Base-by-base conservation (phyloP, 306 rosid species). In the Oxytropis ochrocephala region DNA sequence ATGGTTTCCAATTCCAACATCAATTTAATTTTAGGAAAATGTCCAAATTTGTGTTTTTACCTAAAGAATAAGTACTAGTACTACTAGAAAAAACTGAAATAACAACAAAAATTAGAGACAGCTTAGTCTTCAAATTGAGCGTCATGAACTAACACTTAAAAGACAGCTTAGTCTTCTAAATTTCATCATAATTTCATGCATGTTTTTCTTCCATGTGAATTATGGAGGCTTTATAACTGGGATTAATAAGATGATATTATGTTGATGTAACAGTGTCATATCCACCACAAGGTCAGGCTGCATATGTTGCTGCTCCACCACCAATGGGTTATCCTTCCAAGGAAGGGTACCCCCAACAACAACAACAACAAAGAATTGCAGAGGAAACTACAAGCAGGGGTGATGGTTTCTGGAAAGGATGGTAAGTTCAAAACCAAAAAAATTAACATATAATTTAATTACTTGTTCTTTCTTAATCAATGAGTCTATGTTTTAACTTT, bases 361-460 rank as follows among this genome's bases (percentile, higher is more conserved):
- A 21, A 21, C 24, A 21, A 21, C 74, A 82, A 61, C 75, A 63
- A 4, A 67, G 52, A 14, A 59, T 68, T 46, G 41, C 74, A 19
- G 36, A 50, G 1, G 35, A 83, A 73, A 84, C 82, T 5, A 77
- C 66, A 2, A 49, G 42, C 33, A 80, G 59, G 39, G 85, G 85
- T 47, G 85, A 80, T 64, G 85, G 85, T 8, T 84, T 84, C 38
- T 84, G 76, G 83, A 74, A 80, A 36, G 83, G 88, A 75, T 84
- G 88, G 83, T 78, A 4, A 57, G 83, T 43, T 60, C 42, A 12
- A 12, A 0, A 1, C 33, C 11, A 3, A 32, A 11, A 75, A 41
- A 54, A 48, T 47, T 36, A 30, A 24, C 12, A 24, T 12, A 10
- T 18, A 35, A 8, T 58, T 46, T 0, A 1, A 29, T 9, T 24